Base-by-base conservation (phyloP, 73 alveolate genomes). In the Breviolum minutum region DNA sequence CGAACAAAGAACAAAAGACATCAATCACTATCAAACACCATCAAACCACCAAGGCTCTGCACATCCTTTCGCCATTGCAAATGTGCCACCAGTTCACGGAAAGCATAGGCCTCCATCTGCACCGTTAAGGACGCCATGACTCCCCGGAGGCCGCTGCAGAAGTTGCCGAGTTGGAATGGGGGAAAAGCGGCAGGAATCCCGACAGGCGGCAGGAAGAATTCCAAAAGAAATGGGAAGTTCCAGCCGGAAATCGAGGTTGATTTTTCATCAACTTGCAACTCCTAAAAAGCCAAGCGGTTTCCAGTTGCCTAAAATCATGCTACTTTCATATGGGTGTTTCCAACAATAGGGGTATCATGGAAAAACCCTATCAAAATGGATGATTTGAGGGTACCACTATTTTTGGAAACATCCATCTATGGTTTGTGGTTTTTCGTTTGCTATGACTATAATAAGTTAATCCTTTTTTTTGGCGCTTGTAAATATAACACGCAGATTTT, bases 81-180 rank as follows among this genome's bases (percentile, higher is more conserved):
- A 69, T 87, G 95, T 26, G 79, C 95, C 60, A 64, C 69, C 69
- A 87, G 95, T 74, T 87, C 83, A 17, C 95, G 82, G 48, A 87
- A 87, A 66, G 95, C 95, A 12, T 87, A 87, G 13, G 95, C 95
- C 74, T 83, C 92, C 92, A 83, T 83, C 73, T 83, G 92, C 74
- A 83, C 92, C 74, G 73, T 83, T 17, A 83, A 60, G 9, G 92
- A 83, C 24, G 92, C 92, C 92, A 83, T 83, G 48, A 48, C 73
- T 17, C 27, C 48, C 40, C 69, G 60, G 22, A 54, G 8, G 19
- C 2, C 1, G 54, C 54, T 68, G 77, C 77, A 68, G 6, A 22
- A 14, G n/a, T 66, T 66, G 74, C 54, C 54, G 3, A 40, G 54
- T 40, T 40, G 54, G 54, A 40, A 40, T 40, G 54, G 54, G 54